Conservation (phyloP, 495 filamentous ascomycete genomes). For the Penicillium canescens region DNA sequence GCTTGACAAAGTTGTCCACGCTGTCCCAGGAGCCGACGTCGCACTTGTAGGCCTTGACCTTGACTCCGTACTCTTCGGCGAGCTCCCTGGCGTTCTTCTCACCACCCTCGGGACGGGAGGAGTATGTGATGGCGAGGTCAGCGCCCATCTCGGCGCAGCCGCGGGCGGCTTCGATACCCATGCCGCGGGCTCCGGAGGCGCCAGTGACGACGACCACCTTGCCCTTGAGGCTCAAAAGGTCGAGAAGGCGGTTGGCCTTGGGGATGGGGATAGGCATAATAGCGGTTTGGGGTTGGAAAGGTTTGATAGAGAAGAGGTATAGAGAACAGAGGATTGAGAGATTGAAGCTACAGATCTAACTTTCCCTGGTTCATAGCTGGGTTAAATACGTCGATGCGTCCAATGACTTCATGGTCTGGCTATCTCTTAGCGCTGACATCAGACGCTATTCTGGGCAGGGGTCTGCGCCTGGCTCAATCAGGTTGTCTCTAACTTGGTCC, state of each 20-base stretch:
- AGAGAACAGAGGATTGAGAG: background rate
- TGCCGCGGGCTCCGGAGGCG: conserved; percentile 66
- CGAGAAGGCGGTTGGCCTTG: conserved; percentile 55
- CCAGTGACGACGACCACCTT: conserved; percentile 73
- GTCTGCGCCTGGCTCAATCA: conserved; percentile 5
- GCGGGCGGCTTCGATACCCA: conserved; percentile 73
- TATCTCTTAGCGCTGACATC: conserved; percentile 5
- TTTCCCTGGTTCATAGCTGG: background rate
- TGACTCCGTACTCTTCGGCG: conserved; percentile 59
- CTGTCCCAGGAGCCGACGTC: conserved; percentile 52
- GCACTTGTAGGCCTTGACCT: conserved; percentile 66
- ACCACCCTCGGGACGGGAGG: conserved; percentile 58
- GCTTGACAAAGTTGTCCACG: conserved; percentile 49
- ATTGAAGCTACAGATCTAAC: background rate
- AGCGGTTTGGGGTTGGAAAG: background rate
- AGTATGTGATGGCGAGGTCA: conserved; percentile 67
- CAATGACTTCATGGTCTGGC: conserved; percentile 8
- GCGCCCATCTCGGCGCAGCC: conserved; percentile 74
- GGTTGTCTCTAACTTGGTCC: background rate
- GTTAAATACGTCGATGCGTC: background rate
- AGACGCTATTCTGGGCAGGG: background rate
- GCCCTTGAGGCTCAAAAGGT: conserved; percentile 72
- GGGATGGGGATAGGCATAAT: conserved; percentile 58
- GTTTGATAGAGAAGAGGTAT: background rate
- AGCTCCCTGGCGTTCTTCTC: conserved; percentile 67